Conservation (phyloP, 2,329 filamentous ascomycete species). For the Fusarium albosuccineum region DNA sequence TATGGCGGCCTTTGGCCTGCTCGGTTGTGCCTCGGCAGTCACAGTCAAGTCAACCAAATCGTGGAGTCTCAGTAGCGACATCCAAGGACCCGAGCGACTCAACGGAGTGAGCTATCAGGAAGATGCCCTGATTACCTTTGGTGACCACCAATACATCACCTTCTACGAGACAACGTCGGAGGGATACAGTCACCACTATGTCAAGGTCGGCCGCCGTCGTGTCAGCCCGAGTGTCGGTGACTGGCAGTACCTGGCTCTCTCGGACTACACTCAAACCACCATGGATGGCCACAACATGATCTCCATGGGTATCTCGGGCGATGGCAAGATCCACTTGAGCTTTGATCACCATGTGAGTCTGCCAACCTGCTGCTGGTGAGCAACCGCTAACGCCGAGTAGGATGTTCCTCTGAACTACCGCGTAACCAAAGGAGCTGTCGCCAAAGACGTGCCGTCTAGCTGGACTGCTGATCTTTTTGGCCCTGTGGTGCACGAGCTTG, state of each 20-base stretch:
- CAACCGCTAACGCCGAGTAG: neutral
- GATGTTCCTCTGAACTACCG: slow-evolving; percentile 35
- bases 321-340: slow-evolving; percentile 36
- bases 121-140: slow-evolving; percentile 33
- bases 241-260: slow-evolving; percentile 29
- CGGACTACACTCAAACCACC: slow-evolving; percentile 32
- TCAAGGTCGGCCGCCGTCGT: slow-evolving; percentile 20
- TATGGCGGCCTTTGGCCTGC: neutral
- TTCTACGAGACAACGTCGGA: slow-evolving; percentile 33
- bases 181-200: slow-evolving; percentile 30
- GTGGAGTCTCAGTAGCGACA: slow-evolving; percentile 33
- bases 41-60: slow-evolving; percentile 26
- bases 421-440: slow-evolving; percentile 17
- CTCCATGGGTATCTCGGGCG: slow-evolving; percentile 36
- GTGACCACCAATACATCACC: slow-evolving; percentile 31
- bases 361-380: rapidly evolving
- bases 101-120: slow-evolving; percentile 39
- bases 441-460: slow-evolving; percentile 3
- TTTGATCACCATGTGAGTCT: slow-evolving; percentile 35
- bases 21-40: slow-evolving; percentile 6
- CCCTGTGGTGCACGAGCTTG: slow-evolving; percentile 20
- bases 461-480: slow-evolving; percentile 32
- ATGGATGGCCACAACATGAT: slow-evolving; percentile 41
- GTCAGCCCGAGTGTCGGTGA: slow-evolving; percentile 6
- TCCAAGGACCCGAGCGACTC: slow-evolving; percentile 30